These are phyloP conservation scores for Leptodontidium sp. DNA, from an alignment of 2,329 filamentous ascomycete genomes.

Conservation along the genomic window DNA sequence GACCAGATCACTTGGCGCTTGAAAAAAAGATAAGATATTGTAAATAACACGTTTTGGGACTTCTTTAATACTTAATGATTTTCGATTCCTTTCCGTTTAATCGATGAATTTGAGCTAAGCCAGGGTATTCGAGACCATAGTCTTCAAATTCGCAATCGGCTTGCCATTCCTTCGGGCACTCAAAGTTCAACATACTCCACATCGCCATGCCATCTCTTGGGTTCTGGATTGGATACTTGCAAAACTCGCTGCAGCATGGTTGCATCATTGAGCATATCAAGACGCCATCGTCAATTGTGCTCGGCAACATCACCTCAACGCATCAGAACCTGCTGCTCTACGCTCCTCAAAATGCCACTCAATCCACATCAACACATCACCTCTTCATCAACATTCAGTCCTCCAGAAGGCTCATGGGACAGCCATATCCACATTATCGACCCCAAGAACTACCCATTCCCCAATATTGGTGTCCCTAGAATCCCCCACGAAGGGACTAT, in stretches of 20 bases:
- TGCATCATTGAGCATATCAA: neutral
- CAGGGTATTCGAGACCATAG: too few species aligned
- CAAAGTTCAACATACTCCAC: neutral
- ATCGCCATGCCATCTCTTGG: neutral
- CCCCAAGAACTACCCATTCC: conserved; percentile 58
- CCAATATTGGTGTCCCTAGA: conserved; percentile 56
- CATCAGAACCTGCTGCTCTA: neutral
- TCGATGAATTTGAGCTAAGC: too few species aligned
- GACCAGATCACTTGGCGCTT: neutral
- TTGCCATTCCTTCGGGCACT: too few species aligned
- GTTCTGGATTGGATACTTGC: neutral
- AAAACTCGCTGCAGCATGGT: neutral
- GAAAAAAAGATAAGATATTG: neutral
- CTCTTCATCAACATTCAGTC: conserved; percentile 14
- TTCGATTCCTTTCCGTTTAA: neutral
- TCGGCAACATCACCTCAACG: neutral
- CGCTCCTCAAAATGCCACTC: neutral
- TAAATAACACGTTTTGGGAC: neutral
- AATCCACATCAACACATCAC: conserved; percentile 10
- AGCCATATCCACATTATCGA: conserved; percentile 71
- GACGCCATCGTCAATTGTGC: neutral
- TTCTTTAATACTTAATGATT: conserved; percentile 1
- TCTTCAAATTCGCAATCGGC: too few species aligned
- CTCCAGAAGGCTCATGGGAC: conserved; percentile 26
- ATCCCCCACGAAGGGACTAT: conserved; percentile 58